Percentiles rank a stretch among this genome's conserved stretches.
phyloP scores from a whole-genome alignment of 1,139 yeast species.

The Pichia sp. region DNA sequence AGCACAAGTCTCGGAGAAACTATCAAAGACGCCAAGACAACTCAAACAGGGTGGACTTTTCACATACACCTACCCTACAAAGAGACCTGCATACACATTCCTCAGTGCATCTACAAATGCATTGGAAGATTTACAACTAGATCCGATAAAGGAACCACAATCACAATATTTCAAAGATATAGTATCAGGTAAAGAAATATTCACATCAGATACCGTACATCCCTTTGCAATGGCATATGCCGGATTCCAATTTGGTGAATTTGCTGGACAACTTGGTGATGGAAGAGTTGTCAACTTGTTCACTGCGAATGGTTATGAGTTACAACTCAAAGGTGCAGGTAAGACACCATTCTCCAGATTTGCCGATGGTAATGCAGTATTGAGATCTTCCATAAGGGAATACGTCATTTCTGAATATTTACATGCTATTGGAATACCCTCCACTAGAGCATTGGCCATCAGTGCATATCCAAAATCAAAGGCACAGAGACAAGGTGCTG shows the following conservation, averaged over 20 bases:
- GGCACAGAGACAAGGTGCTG: slow-evolving; percentile 68
- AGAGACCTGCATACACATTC: slow-evolving; percentile 45
- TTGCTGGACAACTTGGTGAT: slow-evolving; percentile 97
- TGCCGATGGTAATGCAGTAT: slow-evolving; percentile 94
- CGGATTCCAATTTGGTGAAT: slow-evolving; percentile 93
- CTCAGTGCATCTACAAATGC: slow-evolving; percentile 58
- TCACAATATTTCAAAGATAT: slow-evolving; percentile 42
- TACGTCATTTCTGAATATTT: slow-evolving; percentile 80
- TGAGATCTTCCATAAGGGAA: slow-evolving; percentile 83
- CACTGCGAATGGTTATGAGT: slow-evolving; percentile 54
- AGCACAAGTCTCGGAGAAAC: slow-evolving; percentile 22
- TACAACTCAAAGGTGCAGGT: slow-evolving; percentile 91
- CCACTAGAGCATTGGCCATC: slow-evolving; percentile 76
- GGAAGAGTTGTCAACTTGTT: slow-evolving; percentile 84
- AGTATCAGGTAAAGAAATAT: slow-evolving; percentile 46
- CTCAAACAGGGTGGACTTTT: slow-evolving; percentile 67
- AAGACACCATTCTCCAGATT: slow-evolving; percentile 86
- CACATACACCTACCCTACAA: slow-evolving; percentile 63
- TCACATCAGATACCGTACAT: slow-evolving; percentile 27
- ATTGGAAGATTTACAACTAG: slow-evolving; percentile 51
- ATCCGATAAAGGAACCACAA: slow-evolving; percentile 26
- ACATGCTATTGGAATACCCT: slow-evolving; percentile 75
- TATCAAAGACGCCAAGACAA: slow-evolving; percentile 36
- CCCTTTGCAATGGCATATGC: slow-evolving; percentile 93
- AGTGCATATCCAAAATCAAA: slow-evolving; percentile 64